These are phyloP conservation scores for Umbelopsis sp. DNA, from an alignment of 371 early-diverging fungal genomes.

Conservation along the genomic window DNA sequence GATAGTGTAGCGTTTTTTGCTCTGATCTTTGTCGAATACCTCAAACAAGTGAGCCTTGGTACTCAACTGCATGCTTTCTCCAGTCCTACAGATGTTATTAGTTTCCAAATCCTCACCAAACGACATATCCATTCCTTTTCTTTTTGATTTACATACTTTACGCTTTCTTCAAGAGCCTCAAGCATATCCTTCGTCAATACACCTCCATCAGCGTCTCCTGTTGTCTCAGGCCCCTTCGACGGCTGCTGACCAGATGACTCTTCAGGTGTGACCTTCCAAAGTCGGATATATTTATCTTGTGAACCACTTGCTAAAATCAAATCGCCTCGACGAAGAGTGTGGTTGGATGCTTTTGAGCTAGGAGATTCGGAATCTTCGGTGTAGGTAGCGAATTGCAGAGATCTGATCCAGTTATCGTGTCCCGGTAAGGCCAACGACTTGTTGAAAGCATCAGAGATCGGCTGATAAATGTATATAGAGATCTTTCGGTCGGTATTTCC, in stretches of 20 bases:
- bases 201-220: conserved; percentile 23
- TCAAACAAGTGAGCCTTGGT: conserved; percentile 80
- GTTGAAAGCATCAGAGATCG: conserved; percentile 53
- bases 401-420: conserved; percentile 93
- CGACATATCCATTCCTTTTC: too few species aligned
- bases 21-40: conserved; percentile 32
- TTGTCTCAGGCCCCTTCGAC: conserved; percentile 17
- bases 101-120: too few species aligned
- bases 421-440: conserved; percentile 75
- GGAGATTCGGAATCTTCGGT: conserved; percentile 31
- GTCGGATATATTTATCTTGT: conserved; percentile 91
- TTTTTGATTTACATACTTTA: conserved; percentile 39
- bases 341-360: conserved; percentile 36
- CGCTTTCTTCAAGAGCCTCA: conserved; percentile 56
- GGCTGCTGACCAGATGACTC: conserved; percentile 10
- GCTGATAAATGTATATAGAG: conserved; percentile 59
- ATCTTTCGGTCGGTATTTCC: conserved; percentile 80
- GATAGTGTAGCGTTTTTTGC: conserved; percentile 57
- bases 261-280: conserved; percentile 80
- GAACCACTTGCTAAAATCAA: conserved; percentile 87
- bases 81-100: conserved; percentile 34
- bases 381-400: conserved; percentile 76
- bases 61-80: conserved; percentile 65
- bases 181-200: conserved; percentile 51
- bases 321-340: conserved; percentile 72